Percentiles rank a stretch among this genome's conserved stretches.
These are phyloP conservation scores for Wickerhamomyces pijperi DNA, from an alignment of 805 yeast genomes.

Conservation along the genomic window DNA sequence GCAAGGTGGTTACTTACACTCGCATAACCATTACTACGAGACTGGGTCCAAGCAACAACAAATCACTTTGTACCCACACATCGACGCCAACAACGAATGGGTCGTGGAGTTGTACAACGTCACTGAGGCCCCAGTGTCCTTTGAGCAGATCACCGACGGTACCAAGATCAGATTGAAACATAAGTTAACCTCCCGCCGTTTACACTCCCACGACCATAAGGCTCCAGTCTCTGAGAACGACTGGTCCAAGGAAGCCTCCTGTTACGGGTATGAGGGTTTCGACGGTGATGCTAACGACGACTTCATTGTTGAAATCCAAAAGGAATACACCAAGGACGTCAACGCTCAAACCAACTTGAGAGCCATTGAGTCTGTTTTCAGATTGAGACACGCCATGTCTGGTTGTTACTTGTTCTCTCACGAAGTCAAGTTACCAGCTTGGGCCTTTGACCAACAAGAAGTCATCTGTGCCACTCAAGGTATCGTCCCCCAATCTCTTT, in stretches of 20 bases:
- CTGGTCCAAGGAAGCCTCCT: constrained; percentile 76
- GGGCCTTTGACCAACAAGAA: constrained; percentile 82
- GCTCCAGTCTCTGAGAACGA: constrained; percentile 66
- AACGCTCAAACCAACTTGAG: constrained; percentile 44
- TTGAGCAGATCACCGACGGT: constrained; percentile 55
- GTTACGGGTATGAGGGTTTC: constrained; percentile 69
- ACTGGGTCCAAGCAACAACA: constrained; percentile 82
- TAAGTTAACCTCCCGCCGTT: constrained; percentile 44
- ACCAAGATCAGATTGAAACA: constrained; percentile 63
- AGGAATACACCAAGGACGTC: constrained; percentile 35
- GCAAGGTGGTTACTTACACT: constrained; percentile 73
- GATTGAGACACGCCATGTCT: constrained; percentile 70
- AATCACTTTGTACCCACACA: constrained; percentile 68
- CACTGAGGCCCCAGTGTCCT: constrained; percentile 42
- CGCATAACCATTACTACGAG: constrained; percentile 62
- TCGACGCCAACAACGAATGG: constrained; percentile 70
- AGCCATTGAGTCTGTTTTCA: constrained; percentile 61
- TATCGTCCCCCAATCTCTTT: constrained; percentile 42
- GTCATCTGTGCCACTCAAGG: constrained; percentile 74
- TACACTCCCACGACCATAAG: constrained; percentile 77
- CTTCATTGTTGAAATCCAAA: constrained; percentile 63
- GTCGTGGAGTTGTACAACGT: constrained; percentile 54
- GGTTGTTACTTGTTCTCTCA: constrained; percentile 73
- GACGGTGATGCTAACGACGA: constrained; percentile 81
- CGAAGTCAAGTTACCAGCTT: constrained; percentile 62